Percentiles rank a stretch among this genome's conserved stretches.
phyloP scores from a whole-genome alignment of 1,139 yeast genomes.

The Saccharomyces pastorianus region DNA sequence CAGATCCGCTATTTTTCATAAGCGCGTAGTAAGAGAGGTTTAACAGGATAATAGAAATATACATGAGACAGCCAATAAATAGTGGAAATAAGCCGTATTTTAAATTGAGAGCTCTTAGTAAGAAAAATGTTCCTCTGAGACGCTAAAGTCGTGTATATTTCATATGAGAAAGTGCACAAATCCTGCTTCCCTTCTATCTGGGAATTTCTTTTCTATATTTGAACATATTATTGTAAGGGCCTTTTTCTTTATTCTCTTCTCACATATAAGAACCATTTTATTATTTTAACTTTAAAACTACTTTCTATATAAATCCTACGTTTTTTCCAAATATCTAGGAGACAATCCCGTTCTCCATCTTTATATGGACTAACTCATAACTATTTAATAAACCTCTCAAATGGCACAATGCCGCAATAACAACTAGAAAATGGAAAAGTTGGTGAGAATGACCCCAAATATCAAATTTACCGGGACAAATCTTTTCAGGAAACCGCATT shows the following conservation, averaged over 20 bases:
- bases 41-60: not conserved
- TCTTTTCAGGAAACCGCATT: conserved; percentile 66
- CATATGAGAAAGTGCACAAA: not conserved
- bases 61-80: not conserved
- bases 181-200: not conserved
- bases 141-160: not conserved
- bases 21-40: not conserved
- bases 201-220: not conserved
- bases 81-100: not conserved
- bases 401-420: conserved; percentile 72
- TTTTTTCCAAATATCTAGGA: not conserved
- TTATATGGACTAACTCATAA: conserved; percentile 43
- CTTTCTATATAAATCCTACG: not conserved
- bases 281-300: not conserved
- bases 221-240: not conserved
- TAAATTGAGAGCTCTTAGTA: not conserved
- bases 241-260: not conserved
- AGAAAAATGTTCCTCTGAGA: not conserved
- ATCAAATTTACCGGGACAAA: conserved; percentile 61
- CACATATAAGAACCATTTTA: not conserved
- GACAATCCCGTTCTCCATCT: not conserved
- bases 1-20: not conserved
- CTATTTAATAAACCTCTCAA: conserved; percentile 57
- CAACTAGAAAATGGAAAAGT: conserved; percentile 75
- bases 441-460: conserved; percentile 82